Evolutionary conservation across 768 basidiomycete species (phyloP), one percentile per base, ranked within the genome.

Genomic region (Phaffia australis): DNA sequence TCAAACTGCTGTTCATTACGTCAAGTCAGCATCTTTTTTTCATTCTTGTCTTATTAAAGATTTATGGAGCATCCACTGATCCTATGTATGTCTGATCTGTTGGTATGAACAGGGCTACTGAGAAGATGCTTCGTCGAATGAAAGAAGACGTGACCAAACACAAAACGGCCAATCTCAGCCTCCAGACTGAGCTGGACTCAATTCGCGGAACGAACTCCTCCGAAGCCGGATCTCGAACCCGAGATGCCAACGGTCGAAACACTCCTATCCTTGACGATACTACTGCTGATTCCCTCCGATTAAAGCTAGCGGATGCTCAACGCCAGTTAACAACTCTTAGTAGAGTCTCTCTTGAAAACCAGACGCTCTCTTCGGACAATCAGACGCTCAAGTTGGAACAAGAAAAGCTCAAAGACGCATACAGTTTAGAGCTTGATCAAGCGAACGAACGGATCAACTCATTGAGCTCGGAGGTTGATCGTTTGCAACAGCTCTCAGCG

Each of bases 111-210:
- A 64, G 60, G 65, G 90, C 90, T 55, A 97, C 93, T 1, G 95
- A 98, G 77, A 95, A 93, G 79, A 91, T 98, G 85, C 87, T 97
- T 81, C 85, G 91, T 71, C 84, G 87, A 71, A 89, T 97, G 86
- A 89, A 91, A 76, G 94, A 71, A 59, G 95, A 98, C 74, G 79
- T 97, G 65, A 87, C 83, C 70, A 93, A 88, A 78, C 89, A 94
- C 77, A 97, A 95, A 79, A 81, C 80, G 56, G 77, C 85, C 55
- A 93, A 91, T 73, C 79, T 84, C 54, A 79, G 81, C 65, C 83
- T 98, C 30, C 90, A 97, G 74, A 77, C 82, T n/a, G 89, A 97
- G 71, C 80, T 94, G 25, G 90, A 94, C 65, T 76, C 80, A 1
- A 73, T 81, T 29, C 85, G 85, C n/a, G 81, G 82, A 66, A 83